Base-by-base conservation (phyloP, 805 yeast species). In the Komagataella pastoris region DNA sequence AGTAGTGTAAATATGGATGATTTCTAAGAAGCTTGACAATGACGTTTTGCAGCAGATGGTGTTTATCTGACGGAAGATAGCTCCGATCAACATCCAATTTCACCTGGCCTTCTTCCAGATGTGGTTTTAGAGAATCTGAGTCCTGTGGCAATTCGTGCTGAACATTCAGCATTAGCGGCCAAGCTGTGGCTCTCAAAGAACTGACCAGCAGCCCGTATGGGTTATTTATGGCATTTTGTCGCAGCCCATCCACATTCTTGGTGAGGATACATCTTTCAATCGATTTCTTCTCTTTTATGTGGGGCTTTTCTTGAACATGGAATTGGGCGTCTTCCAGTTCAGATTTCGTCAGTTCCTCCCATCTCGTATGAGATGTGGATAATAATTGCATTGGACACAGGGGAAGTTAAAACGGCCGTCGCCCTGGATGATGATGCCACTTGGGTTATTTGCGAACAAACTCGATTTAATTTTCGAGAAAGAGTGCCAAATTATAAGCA, bases 71-170 rank as follows among this genome's bases (percentile, higher is more conserved):
- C 54, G 60, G 60, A 7, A 75, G 76, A 60, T 83, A 84, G 12
- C 95, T 79, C 50, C 99, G 68, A 18, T 77, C 77, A 2, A 88
- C 83, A 65, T 91, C 99, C 52, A 88, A 74, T 49, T 69, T 64
- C 1, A 89, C 88, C 65, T 91, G 99, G 6, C 76, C 76, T 58
- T 85, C 93, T 60, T 88, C 96, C 50, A 67, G 67, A 60, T 86
- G 95, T 2, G 71, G 68, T 1, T 68, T 68, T 48, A 73, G 57
- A 46, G 18, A 58, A 54, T 17, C 24, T 50, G 5, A 8, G 55
- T 17, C 47, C 47, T 17, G 48, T 30, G 18, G 7, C 17, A 7
- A 23, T 47, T 58, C 57, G 10, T 49, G 51, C 12, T 53, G 55
- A n/a, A 71, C 49, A 0, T 70, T 70, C 49, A 79, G 57, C 14